Evolutionary conservation across 192 early-diverging fungal species (phyloP), one percentile per base, ranked within the genome.

Genomic region (Obelidium mucronatum): DNA sequence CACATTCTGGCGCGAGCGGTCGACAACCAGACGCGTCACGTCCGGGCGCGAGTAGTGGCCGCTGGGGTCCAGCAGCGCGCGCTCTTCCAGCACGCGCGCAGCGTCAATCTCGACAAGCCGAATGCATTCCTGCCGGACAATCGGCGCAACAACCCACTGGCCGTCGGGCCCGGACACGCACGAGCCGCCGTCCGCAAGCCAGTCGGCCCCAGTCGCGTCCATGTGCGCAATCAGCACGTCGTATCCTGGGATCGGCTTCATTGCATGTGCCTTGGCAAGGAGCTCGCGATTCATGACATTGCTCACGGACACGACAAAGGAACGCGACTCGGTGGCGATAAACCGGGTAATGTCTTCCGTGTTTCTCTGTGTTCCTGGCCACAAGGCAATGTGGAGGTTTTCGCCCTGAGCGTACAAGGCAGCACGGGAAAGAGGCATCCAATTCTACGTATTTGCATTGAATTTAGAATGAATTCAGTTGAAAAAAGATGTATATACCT

Each of bases 371-470:
- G 28, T 34, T 1, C 69, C 69, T 8, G 69, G 69, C 69, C 69
- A 72, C 3, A 72, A 5, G 17, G 69, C n/a, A 22, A 72, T 36
- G 37, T 72, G 69, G 28, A 72, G 31, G 54, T 72, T 36, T 40
- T 72, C 69, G 22, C 69, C 69, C 40, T 74, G 72, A 28, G 72
- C 72, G 62, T 74, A 74, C 1, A 74, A 59, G 5, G 72, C 56
- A 17, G 59, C 36, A 24, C 72, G 56, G 40, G 55, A 28, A 22
- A 74, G 36, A 26, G 72, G 72, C 72, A 74, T 74, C 58, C 59
- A 74, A 30, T 74, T 74, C 55, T 67, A 37, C 6, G 22, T 35
- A 8, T 34, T 8, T 1, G 37, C 24, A 35, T 5, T 26, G 17
- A 17, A 0, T 26, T 26, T 35, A 24, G 36, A 13, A 13, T 37